Evolutionary conservation across 768 basidiomycete species (phyloP).

Genomic region (Tulasnella sp.): DNA sequence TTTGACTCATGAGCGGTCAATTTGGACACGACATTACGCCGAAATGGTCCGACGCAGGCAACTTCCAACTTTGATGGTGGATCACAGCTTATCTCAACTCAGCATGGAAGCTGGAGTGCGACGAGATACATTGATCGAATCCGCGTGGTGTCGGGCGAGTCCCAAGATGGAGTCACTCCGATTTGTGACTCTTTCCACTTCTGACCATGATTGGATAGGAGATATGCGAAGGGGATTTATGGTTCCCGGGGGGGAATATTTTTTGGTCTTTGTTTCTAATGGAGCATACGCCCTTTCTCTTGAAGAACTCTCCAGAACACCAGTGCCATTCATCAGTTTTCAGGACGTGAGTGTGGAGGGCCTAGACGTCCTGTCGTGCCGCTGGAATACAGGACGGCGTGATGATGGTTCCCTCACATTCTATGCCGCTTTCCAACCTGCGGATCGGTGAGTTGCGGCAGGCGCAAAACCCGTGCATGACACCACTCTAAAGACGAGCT

Average conservation of each 20-base stretch:
- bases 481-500: background rate
- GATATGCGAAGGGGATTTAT: background rate
- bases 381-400: background rate
- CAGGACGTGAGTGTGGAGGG: background rate
- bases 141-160: background rate
- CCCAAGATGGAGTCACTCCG: background rate
- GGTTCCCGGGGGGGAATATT: background rate
- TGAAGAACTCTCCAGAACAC: background rate
- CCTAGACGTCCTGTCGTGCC: background rate
- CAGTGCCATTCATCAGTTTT: background rate
- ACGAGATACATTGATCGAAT: background rate
- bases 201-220: background rate
- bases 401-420: background rate
- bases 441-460: background rate
- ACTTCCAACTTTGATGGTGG: background rate
- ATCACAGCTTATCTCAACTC: background rate
- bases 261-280: background rate
- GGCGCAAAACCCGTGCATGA: background rate
- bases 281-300: background rate
- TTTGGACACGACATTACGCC: background rate
- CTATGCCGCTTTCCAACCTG: background rate
- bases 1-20: background rate
- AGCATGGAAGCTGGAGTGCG: background rate
- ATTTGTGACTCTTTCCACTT: background rate
- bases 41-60: background rate